Base-by-base conservation (phyloP, 129 eudicot species). In the Helichrysum umbraculigerum region DNA sequence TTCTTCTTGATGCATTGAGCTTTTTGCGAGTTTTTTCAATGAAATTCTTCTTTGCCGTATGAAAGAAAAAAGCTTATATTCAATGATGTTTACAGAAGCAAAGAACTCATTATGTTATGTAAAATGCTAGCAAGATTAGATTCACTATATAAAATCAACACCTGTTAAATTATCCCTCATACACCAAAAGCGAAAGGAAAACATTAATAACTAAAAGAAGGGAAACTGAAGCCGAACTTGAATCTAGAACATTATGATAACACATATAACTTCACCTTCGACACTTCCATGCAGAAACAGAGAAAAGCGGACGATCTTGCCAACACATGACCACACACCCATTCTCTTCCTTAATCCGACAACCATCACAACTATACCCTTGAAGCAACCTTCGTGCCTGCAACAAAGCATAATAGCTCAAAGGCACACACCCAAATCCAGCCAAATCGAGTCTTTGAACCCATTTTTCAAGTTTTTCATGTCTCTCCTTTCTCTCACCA, bases 401-500 rank as follows among this genome's bases (percentile, higher is more conserved):
- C 88, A 94, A 70, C 87, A 94, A 81, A 34, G 94, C 91, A 39
- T 87, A 87, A 76, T 94, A 94, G 76, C 99, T 94, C 78, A 94
- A 76, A 4, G 96, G 89, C 66, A 87, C 90, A 54, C 85, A 86
- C 60, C 85, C 89, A 60, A 94, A 94, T 22, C 97, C 99, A 22
- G 90, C 85, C 72, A 80, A 35, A 52, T 89, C 96, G 8, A 94
- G 85, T 71, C 96, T 86, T 66, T 85, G 94, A 62, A 74, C 75
- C 99, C 99, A 94, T 72, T 87, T 91, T 25, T 91, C 99, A 9
- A 94, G 97, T 81, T 87, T 91, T 65, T 94, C 97, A 60, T 94
- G 99, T 66, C 99, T 86, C 70, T 91, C 91, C 65, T 81, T 94
- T 80, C 99, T 86, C 59, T 89, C 96, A 3, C 75, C 61, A 32